Conservation (phyloP, 2,329 filamentous ascomycete species). For the Colletotrichum caudatum region DNA sequence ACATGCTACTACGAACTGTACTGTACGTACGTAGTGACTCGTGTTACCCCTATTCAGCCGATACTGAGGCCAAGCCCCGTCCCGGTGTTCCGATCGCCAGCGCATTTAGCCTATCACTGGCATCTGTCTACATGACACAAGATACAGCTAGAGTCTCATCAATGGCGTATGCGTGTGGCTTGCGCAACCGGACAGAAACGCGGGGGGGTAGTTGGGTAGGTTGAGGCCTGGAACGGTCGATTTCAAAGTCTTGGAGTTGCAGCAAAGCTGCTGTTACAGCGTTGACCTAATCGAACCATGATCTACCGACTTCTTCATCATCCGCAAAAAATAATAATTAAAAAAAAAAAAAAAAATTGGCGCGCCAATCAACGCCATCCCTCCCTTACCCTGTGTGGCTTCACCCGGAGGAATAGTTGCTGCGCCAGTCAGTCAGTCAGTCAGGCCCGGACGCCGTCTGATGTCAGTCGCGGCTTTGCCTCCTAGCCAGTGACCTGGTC, state of each 20-base stretch:
- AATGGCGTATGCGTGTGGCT: constrained; percentile 3
- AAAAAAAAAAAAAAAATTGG: background rate
- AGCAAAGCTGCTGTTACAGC: constrained; percentile 2
- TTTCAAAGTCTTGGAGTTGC: constrained; percentile 24
- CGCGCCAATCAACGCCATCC: constrained; percentile 1
- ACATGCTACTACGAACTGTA: no score
- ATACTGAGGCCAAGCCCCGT: constrained; percentile 30
- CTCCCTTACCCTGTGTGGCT: background rate
- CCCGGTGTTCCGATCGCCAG: constrained; percentile 46
- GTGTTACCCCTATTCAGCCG: constrained; percentile 15
- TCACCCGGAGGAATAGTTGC: background rate
- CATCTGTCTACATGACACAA: background rate
- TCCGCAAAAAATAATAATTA: no score
- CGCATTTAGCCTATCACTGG: constrained; percentile 41
- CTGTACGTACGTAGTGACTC: no score
- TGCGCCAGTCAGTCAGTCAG: background rate
- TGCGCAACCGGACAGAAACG: constrained; percentile 3
- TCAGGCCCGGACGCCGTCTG: background rate
- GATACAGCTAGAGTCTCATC: constrained; percentile 12
- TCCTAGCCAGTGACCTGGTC: background rate
- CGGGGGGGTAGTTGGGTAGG: background rate
- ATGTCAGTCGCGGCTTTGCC: constrained; percentile 19
- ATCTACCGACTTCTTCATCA: background rate
- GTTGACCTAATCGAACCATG: background rate
- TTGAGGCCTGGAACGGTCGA: constrained; percentile 18